These are phyloP conservation scores for Candida incommunis DNA, from an alignment of 805 yeast species.

Conservation along the genomic window DNA sequence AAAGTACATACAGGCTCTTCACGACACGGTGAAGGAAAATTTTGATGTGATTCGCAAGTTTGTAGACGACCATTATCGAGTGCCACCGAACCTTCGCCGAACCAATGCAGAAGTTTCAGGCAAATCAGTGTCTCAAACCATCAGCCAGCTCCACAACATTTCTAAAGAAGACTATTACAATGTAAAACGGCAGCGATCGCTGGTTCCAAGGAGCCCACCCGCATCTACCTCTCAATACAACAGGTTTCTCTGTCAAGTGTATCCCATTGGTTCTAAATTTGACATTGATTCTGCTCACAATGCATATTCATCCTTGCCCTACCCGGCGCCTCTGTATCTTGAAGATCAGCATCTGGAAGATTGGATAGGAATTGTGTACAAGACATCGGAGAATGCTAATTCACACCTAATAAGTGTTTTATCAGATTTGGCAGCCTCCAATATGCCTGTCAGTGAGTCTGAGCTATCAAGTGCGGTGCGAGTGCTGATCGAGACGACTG, in stretches of 20 bases:
- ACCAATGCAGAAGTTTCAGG: too few species aligned
- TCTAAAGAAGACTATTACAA: conserved; percentile 1
- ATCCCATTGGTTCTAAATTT: background rate
- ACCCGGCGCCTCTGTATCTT: conserved; percentile 3
- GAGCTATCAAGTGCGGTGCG: conserved; percentile 2
- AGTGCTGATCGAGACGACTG: background rate
- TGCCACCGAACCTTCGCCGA: too few species aligned
- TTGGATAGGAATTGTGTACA: background rate
- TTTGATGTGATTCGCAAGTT: background rate
- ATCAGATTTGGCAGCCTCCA: conserved; percentile 1
- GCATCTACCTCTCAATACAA: background rate
- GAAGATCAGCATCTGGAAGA: conserved; percentile 4
- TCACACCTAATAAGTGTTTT: background rate
- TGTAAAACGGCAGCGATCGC: background rate
- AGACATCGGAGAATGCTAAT: background rate
- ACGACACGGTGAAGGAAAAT: background rate
- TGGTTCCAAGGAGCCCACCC: background rate
- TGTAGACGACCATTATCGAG: background rate
- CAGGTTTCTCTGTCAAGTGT: conserved; percentile 1
- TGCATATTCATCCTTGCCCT: conserved; percentile 2
- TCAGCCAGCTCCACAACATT: background rate
- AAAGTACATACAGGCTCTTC: background rate
- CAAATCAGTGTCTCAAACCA: too few species aligned
- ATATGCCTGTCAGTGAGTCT: background rate
- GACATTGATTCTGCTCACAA: background rate